Evolutionary conservation across 2,329 filamentous ascomycete genomes (phyloP), one percentile per base, ranked within the genome.

Genomic region (Chaetomiaceae sp.): DNA sequence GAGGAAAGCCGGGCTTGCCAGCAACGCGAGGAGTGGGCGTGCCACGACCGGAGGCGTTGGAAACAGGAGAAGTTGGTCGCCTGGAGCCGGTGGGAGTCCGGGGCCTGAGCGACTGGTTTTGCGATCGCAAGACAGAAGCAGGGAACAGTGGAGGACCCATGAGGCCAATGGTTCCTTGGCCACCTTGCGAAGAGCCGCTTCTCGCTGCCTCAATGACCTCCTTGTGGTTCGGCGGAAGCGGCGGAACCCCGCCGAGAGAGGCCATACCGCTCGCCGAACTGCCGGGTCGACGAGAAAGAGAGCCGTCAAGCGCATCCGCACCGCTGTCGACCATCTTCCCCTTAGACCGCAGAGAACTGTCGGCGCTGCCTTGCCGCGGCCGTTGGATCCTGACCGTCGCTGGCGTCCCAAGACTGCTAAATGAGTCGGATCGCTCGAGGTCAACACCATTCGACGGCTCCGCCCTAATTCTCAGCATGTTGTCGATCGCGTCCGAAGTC

Each of bases 71-170:
- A 52, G 64, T 55, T 17, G 71, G 61, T 56, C 69, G 60, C 58
- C 67, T 66, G 34, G 66, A 62, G 47, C 75, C 71, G 57, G 68
- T 79, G 36, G 83, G 83, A 1, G 84, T 87, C 40, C 72, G 72
- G 12, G 84, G 82, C 35, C 78, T 72, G 45, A 68, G 66, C 29
- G 66, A 61, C 8, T 65, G 56, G 49, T 68, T 60, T 39, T 67
- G 59, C 47, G 68, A 53, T 39, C 65, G 67, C 62, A 71, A 67
- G 2, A 84, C 86, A 49, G 88, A 95, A 38, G 89, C 88, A 26
- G 90, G 88, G 58, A 86, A 75, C 34, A 80, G 65, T n/a, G 91
- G 91, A 38, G 91, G 91, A 3, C 85, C 88, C 90, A 96, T 96
- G 45, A 58, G 59, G 42, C 60, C 57, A 18, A 58, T 57, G 4